These are phyloP conservation scores for Leccinum variicolor DNA, from an alignment of 768 basidiomycete genomes.

Conservation along the genomic window DNA sequence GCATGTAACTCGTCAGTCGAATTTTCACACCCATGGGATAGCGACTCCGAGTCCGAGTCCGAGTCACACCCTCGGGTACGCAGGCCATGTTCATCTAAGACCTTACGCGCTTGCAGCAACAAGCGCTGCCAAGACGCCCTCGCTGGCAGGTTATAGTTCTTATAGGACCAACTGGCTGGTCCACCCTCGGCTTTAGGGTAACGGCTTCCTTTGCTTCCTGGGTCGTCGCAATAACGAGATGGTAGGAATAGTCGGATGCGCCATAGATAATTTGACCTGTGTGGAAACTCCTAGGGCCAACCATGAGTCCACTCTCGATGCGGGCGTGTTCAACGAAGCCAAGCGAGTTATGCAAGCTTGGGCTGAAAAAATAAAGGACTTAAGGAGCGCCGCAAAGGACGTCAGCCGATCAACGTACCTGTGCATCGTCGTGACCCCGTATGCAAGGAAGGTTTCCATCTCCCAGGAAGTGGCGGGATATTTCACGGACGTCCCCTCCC, in stretches of 20 bases:
- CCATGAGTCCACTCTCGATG: slow-evolving; percentile 62
- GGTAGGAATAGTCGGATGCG: slow-evolving; percentile 47
- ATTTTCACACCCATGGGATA: background rate
- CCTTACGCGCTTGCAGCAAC: slow-evolving; percentile 54
- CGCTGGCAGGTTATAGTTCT: slow-evolving; percentile 74
- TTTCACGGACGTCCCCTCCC: slow-evolving; percentile 51
- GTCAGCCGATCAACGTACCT: slow-evolving; percentile 44
- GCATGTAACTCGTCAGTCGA: background rate
- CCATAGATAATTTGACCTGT: slow-evolving; percentile 57
- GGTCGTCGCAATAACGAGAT: slow-evolving; percentile 64
- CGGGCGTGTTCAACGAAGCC: slow-evolving; percentile 65
- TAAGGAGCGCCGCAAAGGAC: background rate
- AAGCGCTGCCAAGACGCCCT: slow-evolving; percentile 70
- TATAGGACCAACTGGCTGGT: slow-evolving; percentile 67
- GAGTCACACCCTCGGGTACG: slow-evolving; percentile 66
- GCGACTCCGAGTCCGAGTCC: no score
- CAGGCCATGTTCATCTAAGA: slow-evolving; percentile 63
- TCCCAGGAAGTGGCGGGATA: slow-evolving; percentile 73
- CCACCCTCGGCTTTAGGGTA: slow-evolving; percentile 67
- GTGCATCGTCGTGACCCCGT: slow-evolving; percentile 74
- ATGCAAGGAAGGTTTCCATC: slow-evolving; percentile 69
- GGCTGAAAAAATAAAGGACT: slow-evolving; percentile 36
- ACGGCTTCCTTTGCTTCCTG: slow-evolving; percentile 65
- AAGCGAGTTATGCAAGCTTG: slow-evolving; percentile 58
- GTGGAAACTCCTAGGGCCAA: slow-evolving; percentile 72